A percentile compares a stretch with the other conserved stretches of the same genome.
Evolutionary conservation across 2,329 filamentous ascomycete species (phyloP).

Genomic region (Berkeleyomyces basicola): DNA sequence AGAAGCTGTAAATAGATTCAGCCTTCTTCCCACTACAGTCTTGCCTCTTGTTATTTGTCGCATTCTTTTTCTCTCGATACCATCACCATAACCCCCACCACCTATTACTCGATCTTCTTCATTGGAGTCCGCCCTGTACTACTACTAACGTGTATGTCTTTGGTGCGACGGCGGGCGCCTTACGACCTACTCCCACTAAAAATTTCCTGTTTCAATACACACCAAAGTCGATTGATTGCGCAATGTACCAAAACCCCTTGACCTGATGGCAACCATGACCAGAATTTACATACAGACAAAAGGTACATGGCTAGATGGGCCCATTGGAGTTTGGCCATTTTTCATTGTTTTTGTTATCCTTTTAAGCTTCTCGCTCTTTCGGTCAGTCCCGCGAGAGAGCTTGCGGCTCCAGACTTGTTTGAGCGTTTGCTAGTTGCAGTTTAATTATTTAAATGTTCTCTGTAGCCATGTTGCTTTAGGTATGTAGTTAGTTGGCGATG

Average conservation of each 20-base stretch:
- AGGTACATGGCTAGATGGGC: neutral
- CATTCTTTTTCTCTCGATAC: slow-evolving; percentile 1
- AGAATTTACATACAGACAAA: neutral
- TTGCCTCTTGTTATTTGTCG: slow-evolving; percentile 1
- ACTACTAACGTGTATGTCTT: slow-evolving; percentile 9
- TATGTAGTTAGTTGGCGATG: neutral
- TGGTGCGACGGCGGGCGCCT: slow-evolving; percentile 11
- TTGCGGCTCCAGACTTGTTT: slow-evolving; percentile 8
- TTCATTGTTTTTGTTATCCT: neutral
- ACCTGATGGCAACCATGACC: neutral
- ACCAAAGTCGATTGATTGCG: neutral
- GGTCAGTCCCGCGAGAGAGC: slow-evolving; percentile 6
- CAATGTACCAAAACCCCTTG: neutral
- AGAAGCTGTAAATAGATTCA: slow-evolving; percentile 55
- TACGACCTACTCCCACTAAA: slow-evolving; percentile 9
- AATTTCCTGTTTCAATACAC: slow-evolving; percentile 12
- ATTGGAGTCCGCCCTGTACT: slow-evolving; percentile 11
- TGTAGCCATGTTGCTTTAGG: neutral
- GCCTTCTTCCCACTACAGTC: neutral
- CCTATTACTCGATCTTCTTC: slow-evolving; percentile 7
- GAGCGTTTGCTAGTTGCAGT: slow-evolving; percentile 1
- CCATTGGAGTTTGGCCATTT: neutral
- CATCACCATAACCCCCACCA: slow-evolving; percentile 1
- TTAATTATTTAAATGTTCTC: slow-evolving; percentile 1
- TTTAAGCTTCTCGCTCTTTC: neutral